A percentile compares a stretch with the other conserved stretches of the same genome.
phyloP scores from a whole-genome alignment of 768 basidiomycete genomes.

The Boletus sensibilis region DNA sequence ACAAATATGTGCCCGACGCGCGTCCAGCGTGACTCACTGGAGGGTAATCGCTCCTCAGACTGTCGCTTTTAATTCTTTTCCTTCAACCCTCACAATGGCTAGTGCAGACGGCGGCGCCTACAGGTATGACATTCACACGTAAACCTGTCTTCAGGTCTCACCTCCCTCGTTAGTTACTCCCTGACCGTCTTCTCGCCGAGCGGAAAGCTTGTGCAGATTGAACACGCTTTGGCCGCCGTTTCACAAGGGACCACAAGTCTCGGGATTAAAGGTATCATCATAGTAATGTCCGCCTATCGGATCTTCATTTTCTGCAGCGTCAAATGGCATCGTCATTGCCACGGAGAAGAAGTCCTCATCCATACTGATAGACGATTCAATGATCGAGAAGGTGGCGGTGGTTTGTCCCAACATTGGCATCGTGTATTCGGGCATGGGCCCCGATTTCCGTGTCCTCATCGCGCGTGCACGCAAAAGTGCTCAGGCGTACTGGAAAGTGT shows the following conservation, averaged over 20 bases:
- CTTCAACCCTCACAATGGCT: constrained; percentile 52
- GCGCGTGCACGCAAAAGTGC: constrained; percentile 95
- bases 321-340: constrained; percentile 98
- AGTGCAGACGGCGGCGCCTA: constrained; percentile 81
- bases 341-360: constrained; percentile 99
- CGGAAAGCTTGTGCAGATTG: constrained; percentile 98
- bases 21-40: constrained; percentile 16
- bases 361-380: constrained; percentile 94
- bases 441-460: constrained; percentile 94
- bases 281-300: constrained; percentile 26
- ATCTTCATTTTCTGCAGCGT: constrained; percentile 54
- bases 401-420: constrained; percentile 99
- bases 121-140: constrained; percentile 44
- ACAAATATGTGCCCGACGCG: constrained; percentile 30
- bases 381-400: constrained; percentile 95
- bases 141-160: constrained; percentile 22
- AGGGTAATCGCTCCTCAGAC: constrained; percentile 17
- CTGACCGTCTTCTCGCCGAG: constrained; percentile 99
- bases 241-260: constrained; percentile 94
- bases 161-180: constrained; percentile 70
- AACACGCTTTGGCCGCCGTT: constrained; percentile 97
- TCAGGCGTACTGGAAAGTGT: constrained; percentile 99
- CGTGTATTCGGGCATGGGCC: constrained; percentile 99
- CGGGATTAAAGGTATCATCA: constrained; percentile 86
- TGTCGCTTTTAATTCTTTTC: constrained; percentile 21